These are phyloP conservation scores for Bretschneidera sinensis DNA, from an alignment of 345 rosid species.

Conservation along the genomic window DNA sequence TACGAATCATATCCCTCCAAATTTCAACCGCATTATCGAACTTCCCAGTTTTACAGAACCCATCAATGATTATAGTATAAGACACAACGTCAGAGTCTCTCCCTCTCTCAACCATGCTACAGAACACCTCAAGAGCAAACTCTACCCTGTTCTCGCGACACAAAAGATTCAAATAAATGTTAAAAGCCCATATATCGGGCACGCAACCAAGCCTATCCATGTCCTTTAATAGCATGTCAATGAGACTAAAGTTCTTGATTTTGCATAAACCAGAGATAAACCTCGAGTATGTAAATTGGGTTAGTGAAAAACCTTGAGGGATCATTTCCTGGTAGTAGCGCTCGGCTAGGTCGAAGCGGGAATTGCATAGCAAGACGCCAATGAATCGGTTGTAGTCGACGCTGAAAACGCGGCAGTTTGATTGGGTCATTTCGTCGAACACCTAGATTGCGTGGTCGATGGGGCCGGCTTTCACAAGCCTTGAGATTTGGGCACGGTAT, in stretches of 20 bases:
- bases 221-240: slow-evolving; percentile 52
- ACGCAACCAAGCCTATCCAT: slow-evolving; percentile 62
- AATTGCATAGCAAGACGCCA: slow-evolving; percentile 57
- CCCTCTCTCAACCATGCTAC: slow-evolving; percentile 54
- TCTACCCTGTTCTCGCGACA: slow-evolving; percentile 45
- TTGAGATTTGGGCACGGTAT: slow-evolving; percentile 65
- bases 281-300: slow-evolving; percentile 84
- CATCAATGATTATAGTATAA: slow-evolving; percentile 65
- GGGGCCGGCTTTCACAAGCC: slow-evolving; percentile 60
- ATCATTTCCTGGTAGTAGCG: slow-evolving; percentile 53
- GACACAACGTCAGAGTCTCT: slow-evolving; percentile 82
- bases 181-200: slow-evolving; percentile 85
- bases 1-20: slow-evolving; percentile 65
- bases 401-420: slow-evolving; percentile 68
- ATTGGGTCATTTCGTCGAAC: slow-evolving; percentile 90
- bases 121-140: slow-evolving; percentile 57
- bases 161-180: slow-evolving; percentile 67
- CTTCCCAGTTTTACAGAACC: slow-evolving; percentile 53
- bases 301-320: slow-evolving; percentile 68
- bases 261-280: slow-evolving; percentile 82
- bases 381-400: slow-evolving; percentile 83
- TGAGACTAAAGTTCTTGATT: slow-evolving; percentile 47
- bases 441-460: slow-evolving; percentile 70
- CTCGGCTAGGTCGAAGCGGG: slow-evolving; percentile 71
- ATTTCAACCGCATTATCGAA: slow-evolving; percentile 46